Evolutionary conservation across 352 stramenopile species (phyloP), one percentile per base, ranked within the genome.

Genomic region (Pythium oligandrum): DNA sequence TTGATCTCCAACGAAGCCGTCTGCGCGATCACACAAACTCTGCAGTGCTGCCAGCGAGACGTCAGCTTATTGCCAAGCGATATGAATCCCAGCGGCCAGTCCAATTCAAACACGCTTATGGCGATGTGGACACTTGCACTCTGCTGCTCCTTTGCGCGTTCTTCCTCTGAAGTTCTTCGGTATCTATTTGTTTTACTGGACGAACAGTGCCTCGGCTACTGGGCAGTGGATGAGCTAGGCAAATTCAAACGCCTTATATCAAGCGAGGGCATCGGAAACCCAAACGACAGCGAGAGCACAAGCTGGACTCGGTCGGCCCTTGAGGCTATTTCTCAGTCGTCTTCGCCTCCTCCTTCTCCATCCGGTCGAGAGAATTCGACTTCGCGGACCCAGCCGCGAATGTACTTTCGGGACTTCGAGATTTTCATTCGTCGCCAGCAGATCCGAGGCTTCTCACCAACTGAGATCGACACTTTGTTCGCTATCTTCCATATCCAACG

Each of bases 171-270:
- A 11, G 54, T 80, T 0, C 61, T 74, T 48, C 63, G 75, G 1
- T 57, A 68, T 35, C 32, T 83, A 1, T 83, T 83, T 44, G 61
- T 65, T 31, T 37, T 82, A 0, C 73, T 82, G 30, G 72, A 86
- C 38, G 51, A 64, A 5, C 38, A 62, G n/a, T 70, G 40, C 11
- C 64, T 51, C 33, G 64, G 73, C 0, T 57, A 58, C 34, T 53
- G 78, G 44, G 63, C 57, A 5, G 37, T 49, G 4, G 38, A 55
- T 0, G 48, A 70, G 36, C 34, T 79, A 4, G 40, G 38, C 38
- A 12, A 42, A 42, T 42, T 42, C 12, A 12, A 42, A 42, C 38
- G 38, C 7, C 12, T 42, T 42, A 42, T 12, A 42, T 12, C 7
- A 42, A 26, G 17, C 17, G 17, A 26, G 17, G 17, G 17, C 17